Conservation (phyloP, 2,329 filamentous ascomycete species). For the Penicillium sp. region DNA sequence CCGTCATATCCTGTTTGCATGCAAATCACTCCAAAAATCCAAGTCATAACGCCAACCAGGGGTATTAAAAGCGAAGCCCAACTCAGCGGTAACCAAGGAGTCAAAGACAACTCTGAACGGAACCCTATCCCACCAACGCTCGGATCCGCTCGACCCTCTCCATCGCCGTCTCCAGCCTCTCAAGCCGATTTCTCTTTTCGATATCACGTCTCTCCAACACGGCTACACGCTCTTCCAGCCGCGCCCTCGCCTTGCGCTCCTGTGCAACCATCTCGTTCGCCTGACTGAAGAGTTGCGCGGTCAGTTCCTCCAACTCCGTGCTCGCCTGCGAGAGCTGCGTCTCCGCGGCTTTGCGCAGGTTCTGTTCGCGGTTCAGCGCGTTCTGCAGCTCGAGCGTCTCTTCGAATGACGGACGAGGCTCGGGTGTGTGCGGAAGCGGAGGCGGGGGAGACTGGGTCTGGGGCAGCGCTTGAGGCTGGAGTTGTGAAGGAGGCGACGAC, state of each 20-base stretch:
- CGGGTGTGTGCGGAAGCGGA: constrained; percentile 28
- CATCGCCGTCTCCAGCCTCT: constrained; percentile 61
- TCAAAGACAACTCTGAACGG: background rate
- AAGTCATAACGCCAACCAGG: background rate
- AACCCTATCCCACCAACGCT: constrained; percentile 52
- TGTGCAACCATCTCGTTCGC: constrained; percentile 70
- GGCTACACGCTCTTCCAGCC: constrained; percentile 53
- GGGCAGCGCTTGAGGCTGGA: background rate
- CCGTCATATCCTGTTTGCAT: background rate
- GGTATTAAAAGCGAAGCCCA: constrained; percentile 20
- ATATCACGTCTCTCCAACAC: constrained; percentile 51
- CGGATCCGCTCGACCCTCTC: constrained; percentile 63
- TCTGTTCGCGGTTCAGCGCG: constrained; percentile 60
- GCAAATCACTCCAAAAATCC: constrained; percentile 9
- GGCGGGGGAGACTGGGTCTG: constrained; percentile 25
- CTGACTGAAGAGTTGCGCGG: constrained; percentile 64
- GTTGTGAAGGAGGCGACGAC: background rate
- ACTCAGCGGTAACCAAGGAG: constrained; percentile 1
- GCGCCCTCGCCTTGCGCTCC: constrained; percentile 63
- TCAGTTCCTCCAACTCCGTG: constrained; percentile 66
- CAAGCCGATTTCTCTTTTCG: constrained; percentile 58
- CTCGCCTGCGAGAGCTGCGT: constrained; percentile 59
- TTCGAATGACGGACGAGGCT: constrained; percentile 30
- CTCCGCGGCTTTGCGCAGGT: constrained; percentile 62
- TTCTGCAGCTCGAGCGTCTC: constrained; percentile 54